Conservation (phyloP, 2,329 filamentous ascomycete species). For the Clonostachys rosea region DNA sequence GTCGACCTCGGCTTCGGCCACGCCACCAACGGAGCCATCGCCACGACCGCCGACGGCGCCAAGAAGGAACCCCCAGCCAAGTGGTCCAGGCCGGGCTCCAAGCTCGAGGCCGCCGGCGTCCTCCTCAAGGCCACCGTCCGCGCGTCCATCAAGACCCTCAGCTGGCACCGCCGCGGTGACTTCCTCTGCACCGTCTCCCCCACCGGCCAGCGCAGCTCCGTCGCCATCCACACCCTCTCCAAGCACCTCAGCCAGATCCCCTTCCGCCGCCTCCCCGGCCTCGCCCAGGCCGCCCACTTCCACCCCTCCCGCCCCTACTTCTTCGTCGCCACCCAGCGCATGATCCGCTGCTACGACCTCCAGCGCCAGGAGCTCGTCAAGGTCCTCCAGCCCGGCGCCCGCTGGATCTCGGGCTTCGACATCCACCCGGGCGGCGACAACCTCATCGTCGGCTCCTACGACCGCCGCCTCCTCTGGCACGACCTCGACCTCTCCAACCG, state of each 20-base stretch:
- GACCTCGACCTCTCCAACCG: slow-evolving; percentile 87
- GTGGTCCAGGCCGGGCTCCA: slow-evolving; percentile 75
- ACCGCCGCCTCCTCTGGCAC: slow-evolving; percentile 91
- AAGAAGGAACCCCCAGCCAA: slow-evolving; percentile 74
- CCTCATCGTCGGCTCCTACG: slow-evolving; percentile 89
- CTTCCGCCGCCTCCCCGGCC: slow-evolving; percentile 72
- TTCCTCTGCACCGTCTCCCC: slow-evolving; percentile 93
- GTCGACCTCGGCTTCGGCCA: slow-evolving; percentile 92
- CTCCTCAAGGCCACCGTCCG: slow-evolving; percentile 77
- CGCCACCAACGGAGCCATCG: slow-evolving; percentile 64
- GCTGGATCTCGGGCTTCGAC: slow-evolving; percentile 91
- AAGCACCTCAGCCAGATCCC: slow-evolving; percentile 94
- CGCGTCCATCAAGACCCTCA: slow-evolving; percentile 78
- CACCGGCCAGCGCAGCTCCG: slow-evolving; percentile 69
- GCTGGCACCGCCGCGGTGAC: slow-evolving; percentile 91
- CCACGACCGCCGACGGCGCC: slow-evolving; percentile 45
- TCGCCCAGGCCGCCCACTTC: slow-evolving; percentile 86
- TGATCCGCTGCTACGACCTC: slow-evolving; percentile 90
- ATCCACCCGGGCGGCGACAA: slow-evolving; percentile 93
- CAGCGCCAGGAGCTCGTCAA: slow-evolving; percentile 89
- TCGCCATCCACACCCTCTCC: slow-evolving; percentile 90
- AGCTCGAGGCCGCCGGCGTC: slow-evolving; percentile 73
- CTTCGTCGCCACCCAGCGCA: slow-evolving; percentile 92
- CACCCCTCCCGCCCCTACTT: slow-evolving; percentile 90
- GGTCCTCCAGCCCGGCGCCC: slow-evolving; percentile 86